Conservation (phyloP, 768 basidiomycete species). For the Gloeopeniophorella convolvens region DNA sequence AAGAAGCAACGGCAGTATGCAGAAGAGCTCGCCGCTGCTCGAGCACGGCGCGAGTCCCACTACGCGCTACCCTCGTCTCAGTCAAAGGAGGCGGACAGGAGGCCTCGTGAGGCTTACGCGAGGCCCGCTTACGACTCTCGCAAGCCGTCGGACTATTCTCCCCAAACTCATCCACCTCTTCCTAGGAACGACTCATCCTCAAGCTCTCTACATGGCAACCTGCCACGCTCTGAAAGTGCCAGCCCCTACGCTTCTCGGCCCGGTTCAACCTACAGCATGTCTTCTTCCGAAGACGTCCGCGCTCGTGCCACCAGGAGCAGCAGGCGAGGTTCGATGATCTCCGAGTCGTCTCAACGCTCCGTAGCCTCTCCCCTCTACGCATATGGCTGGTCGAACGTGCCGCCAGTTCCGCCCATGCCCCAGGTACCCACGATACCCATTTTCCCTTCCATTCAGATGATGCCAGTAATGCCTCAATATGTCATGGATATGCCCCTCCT, state of each 20-base stretch:
- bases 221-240: conserved; percentile 8
- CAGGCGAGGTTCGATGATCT: conserved; percentile 11
- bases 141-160: conserved; percentile 1
- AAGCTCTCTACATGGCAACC: conserved; percentile 10
- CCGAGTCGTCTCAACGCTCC: conserved; percentile 15
- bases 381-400: conserved; percentile 9
- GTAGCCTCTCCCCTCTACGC: not conserved
- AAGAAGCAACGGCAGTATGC: conserved; percentile 16
- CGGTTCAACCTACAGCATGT: conserved; percentile 5
- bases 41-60: conserved; percentile 12
- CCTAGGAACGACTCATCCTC: conserved; percentile 6
- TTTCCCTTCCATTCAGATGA: conserved; percentile 11
- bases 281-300: conserved; percentile 16
- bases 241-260: conserved; percentile 6
- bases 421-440: conserved; percentile 13
- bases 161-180: not conserved
- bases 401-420: conserved; percentile 7
- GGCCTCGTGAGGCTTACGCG: conserved; percentile 14
- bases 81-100: conserved; percentile 11
- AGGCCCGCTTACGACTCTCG: conserved; percentile 18
- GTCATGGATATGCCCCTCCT: conserved; percentile 22
- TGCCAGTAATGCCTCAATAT: conserved; percentile 18
- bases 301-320: conserved; percentile 5
- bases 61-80: conserved; percentile 3
- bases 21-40: conserved; percentile 18